Percentiles rank a stretch among this genome's conserved stretches.
These are phyloP conservation scores for Phascolomyces articulosus DNA, from an alignment of 371 early-diverging fungal species.

Conservation along the genomic window DNA sequence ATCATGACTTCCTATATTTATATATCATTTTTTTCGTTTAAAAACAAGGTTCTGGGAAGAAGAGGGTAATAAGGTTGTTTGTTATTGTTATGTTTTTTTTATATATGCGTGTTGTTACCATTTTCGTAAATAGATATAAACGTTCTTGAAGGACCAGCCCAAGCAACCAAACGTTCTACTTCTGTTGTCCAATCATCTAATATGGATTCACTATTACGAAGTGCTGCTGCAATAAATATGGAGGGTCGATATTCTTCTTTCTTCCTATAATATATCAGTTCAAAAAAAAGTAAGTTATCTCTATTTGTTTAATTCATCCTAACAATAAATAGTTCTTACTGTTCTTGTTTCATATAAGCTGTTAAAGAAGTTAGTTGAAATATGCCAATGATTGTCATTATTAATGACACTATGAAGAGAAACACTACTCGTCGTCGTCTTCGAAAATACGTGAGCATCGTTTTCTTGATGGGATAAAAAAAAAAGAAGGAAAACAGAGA, in stretches of 20 bases:
- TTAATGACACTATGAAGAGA: not conserved
- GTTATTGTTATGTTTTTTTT: too few species aligned
- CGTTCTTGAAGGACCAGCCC: conserved; percentile 20
- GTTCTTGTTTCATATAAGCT: too few species aligned
- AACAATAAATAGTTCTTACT: too few species aligned
- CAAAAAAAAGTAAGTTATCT: too few species aligned
- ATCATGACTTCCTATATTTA: conserved; percentile 29
- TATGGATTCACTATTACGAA: conserved; percentile 31
- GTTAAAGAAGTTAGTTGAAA: not conserved
- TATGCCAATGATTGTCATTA: not conserved
- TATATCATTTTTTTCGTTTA: too few species aligned
- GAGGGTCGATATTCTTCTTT: conserved; percentile 15
- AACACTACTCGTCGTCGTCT: not conserved
- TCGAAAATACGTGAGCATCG: not conserved
- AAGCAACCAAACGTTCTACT: conserved; percentile 16
- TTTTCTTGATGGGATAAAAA: too few species aligned
- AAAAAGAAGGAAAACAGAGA: too few species aligned
- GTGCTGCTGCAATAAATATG: conserved; percentile 33
- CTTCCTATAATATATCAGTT: not conserved
- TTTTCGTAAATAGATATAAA: conserved; percentile 34
- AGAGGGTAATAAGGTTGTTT: not conserved
- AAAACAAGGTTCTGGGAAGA: too few species aligned
- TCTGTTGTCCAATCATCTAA: conserved; percentile 23
- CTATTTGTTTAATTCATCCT: too few species aligned
- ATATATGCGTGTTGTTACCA: too few species aligned